phyloP scores from a whole-genome alignment of 441 rosid species.

The Sinapis alba region DNA sequence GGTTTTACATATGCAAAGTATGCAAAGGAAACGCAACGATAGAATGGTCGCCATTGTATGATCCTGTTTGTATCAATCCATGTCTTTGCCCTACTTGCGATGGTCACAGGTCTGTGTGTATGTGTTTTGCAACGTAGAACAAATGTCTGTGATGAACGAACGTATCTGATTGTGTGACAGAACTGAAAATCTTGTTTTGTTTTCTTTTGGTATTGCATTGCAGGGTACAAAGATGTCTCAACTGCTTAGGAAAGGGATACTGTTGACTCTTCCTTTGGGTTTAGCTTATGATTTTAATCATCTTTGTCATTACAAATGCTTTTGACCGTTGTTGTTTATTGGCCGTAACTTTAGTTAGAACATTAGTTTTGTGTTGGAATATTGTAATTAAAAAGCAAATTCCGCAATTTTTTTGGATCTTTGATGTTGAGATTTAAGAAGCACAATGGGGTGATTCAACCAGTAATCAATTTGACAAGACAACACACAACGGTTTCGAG shows the following conservation, averaged over 20 bases:
- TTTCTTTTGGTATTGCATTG: slow-evolving; percentile 11
- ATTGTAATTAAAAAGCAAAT: too few species aligned
- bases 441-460: not conserved
- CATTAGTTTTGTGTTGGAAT: not conserved
- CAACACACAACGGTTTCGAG: slow-evolving; percentile 26
- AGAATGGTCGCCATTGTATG: slow-evolving; percentile 82
- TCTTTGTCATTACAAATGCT: not conserved
- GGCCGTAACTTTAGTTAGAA: not conserved
- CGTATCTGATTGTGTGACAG: slow-evolving; percentile 1
- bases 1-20: slow-evolving; percentile 82
- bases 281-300: not conserved
- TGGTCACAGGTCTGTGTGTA: slow-evolving; percentile 77
- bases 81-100: slow-evolving; percentile 93
- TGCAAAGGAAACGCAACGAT: slow-evolving; percentile 76
- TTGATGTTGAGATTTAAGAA: not conserved
- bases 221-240: slow-evolving; percentile 83
- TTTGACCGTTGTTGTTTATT: not conserved
- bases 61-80: slow-evolving; percentile 78
- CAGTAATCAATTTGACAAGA: slow-evolving; percentile 14
- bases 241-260: slow-evolving; percentile 73
- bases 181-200: not conserved
- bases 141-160: too few species aligned
- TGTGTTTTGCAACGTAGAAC: too few species aligned
- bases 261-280: slow-evolving; percentile 25
- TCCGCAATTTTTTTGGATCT: slow-evolving; percentile 16